Conservation (phyloP, 73 alveolate genomes). For the Diophrys appendiculata region DNA sequence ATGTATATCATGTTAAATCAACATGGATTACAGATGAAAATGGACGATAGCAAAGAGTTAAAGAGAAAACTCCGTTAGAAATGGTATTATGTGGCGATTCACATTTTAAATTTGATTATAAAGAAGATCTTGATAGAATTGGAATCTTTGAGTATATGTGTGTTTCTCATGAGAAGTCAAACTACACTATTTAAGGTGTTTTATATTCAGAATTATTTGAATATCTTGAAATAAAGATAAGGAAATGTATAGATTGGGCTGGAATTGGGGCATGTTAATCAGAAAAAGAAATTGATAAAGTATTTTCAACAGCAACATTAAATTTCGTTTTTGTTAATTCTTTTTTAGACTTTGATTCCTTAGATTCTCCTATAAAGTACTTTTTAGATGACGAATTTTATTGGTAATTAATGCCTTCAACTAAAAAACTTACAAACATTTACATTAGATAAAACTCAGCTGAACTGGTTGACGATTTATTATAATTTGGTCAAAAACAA, state of each 20-base stretch:
- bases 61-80: too few relatives aligned
- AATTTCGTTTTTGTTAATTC: constrained; percentile 3
- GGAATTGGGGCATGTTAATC: neutral
- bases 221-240: constrained; percentile 13
- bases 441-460: constrained; percentile 21
- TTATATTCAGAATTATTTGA: constrained; percentile 9
- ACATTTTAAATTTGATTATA: too few relatives aligned
- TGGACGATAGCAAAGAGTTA: too few relatives aligned
- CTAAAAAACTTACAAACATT: constrained; percentile 19
- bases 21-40: too few relatives aligned
- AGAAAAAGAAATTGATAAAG: neutral
- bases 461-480: constrained; percentile 19
- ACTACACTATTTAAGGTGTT: constrained; percentile 16
- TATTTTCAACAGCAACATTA: neutral
- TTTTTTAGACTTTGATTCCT: constrained; percentile 15
- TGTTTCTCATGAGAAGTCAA: neutral
- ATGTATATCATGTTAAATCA: too few relatives aligned
- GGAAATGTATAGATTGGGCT: constrained; percentile 6
- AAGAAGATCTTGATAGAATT: too few relatives aligned
- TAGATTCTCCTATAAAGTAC: constrained; percentile 15
- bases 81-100: too few relatives aligned
- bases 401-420: constrained; percentile 20
- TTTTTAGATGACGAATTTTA: constrained; percentile 40
- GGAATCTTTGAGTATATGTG: too few relatives aligned
- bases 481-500: constrained; percentile 17